Evolutionary conservation across 148 eudicot species (phyloP), one percentile per base, ranked within the genome.

Genomic region (Bassia scoparia): DNA sequence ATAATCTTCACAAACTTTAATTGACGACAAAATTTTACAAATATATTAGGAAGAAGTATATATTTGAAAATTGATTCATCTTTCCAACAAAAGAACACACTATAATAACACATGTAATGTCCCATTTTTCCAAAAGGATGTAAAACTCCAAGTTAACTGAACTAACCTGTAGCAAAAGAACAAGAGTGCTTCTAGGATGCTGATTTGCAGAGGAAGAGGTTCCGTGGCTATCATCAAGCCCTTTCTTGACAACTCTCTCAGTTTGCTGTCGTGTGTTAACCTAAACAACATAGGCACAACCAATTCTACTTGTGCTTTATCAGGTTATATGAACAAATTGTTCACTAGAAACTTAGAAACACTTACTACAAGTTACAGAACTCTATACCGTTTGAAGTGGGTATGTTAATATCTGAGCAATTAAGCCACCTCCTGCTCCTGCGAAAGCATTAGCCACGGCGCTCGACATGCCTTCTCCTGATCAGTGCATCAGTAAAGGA

Each of bases 401-500:
- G 77, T 93, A 93, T 55, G 96, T 93, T 77, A 93, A 83, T 46
- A 93, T 87, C 77, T 87, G 96, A 72, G 98, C 96, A 64, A 93
- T 78, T 4, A 93, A 85, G 73, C 98, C 98, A 27, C 98, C 98
- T 58, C 98, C 93, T 34, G 96, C 96, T 74, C 98, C 98, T 77
- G 98, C 98, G 72, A 93, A 74, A 63, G 94, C 96, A 75, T 93
- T 93, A 12, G 86, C 91, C 43, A 90, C 50, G 68, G 98, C 98
- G 80, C 84, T 90, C 15, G 98, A 88, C 98, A 92, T 92, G 70
- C 76, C 73, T 77, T 77, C 52, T 76, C 61, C 60, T 46, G 68
- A 62, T 69, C 74, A 74, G 34, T 55, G 78, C 82, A 74, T 74
- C 37, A 74, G 52, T 69, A 13, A 38, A 63, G 30, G 38, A 63